phyloP scores from a whole-genome alignment of 1,284 basidiomycete genomes.

The Heterobasidion occidentale region DNA sequence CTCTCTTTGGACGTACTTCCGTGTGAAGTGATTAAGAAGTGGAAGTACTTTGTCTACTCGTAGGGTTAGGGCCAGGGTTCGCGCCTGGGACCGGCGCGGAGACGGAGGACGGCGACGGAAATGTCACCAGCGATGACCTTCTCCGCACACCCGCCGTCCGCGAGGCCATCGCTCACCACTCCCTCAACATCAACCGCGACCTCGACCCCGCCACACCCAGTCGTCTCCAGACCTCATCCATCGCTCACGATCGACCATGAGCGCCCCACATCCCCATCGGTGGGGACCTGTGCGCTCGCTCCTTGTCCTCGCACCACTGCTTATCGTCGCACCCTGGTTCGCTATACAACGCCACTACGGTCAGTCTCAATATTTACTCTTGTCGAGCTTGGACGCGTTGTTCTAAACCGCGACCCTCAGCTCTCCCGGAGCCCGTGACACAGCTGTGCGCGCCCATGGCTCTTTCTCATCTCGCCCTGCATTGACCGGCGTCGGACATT shows the following conservation, averaged over 20 bases:
- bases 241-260: background rate
- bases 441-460: constrained; percentile 24
- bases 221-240: too few species aligned
- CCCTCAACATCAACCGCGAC: too few species aligned
- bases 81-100: too few species aligned
- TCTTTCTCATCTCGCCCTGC: background rate
- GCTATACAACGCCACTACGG: constrained; percentile 25
- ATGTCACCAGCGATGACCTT: too few species aligned
- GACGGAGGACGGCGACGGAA: too few species aligned
- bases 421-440: constrained; percentile 29
- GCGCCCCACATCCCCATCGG: background rate
- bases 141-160: too few species aligned
- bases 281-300: constrained; percentile 31
- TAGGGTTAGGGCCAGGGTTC: too few species aligned
- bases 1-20: too few species aligned
- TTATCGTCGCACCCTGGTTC: constrained; percentile 23
- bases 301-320: constrained; percentile 25
- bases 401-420: constrained; percentile 15
- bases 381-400: background rate
- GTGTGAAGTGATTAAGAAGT: too few species aligned
- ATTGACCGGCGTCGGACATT: background rate
- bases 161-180: too few species aligned
- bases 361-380: constrained; percentile 7
- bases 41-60: too few species aligned
- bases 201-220: too few species aligned